Evolutionary conservation across 75 land plant species (phyloP).

Genomic region (Larix kaempferi): DNA sequence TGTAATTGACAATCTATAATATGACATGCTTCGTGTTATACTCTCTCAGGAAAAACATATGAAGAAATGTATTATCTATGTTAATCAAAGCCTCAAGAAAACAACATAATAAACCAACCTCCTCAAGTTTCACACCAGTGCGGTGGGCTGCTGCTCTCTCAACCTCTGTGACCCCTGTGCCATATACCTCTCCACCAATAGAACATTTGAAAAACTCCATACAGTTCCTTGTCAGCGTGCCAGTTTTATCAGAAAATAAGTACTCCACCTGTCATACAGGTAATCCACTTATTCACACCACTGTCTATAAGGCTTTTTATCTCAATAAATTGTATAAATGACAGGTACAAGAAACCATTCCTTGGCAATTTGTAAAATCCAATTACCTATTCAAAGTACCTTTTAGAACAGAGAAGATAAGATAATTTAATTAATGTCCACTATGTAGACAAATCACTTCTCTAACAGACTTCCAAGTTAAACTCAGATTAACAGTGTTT

Average conservation of each 20-base stretch:
- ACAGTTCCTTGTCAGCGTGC: conserved; percentile 92
- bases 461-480: too few relatives aligned
- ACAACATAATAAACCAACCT: conserved; percentile 38
- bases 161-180: conserved; percentile 93
- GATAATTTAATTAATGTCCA: too few relatives aligned
- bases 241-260: conserved; percentile 97
- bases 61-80: not conserved
- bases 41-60: not conserved
- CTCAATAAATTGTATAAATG: not conserved
- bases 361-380: too few relatives aligned
- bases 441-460: too few relatives aligned
- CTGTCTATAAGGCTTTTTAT: not conserved
- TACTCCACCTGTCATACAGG: conserved; percentile 78
- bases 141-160: conserved; percentile 76
- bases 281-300: not conserved
- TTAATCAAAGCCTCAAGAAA: not conserved
- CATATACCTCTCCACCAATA: conserved; percentile 90
- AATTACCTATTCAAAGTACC: too few relatives aligned
- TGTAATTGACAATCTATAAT: not conserved
- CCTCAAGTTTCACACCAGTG: conserved; percentile 61
- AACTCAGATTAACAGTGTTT: too few relatives aligned
- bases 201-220: conserved; percentile 99
- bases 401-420: too few relatives aligned
- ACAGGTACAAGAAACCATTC: too few relatives aligned
- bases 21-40: not conserved